phyloP scores from a whole-genome alignment of 306 rosid genomes.

The Vachellia collinsii region DNA sequence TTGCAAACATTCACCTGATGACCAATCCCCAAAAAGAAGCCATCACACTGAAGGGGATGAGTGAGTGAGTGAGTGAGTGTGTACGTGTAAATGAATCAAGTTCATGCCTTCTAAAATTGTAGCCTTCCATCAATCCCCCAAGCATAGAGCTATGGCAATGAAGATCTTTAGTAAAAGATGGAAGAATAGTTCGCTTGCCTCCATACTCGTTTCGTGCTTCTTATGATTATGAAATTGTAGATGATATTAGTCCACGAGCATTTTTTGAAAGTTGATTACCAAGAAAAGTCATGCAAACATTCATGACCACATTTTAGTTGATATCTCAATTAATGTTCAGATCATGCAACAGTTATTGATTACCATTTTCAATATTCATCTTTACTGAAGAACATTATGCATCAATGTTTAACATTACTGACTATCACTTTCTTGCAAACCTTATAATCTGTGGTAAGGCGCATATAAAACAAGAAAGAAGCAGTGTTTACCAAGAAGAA shows the following conservation, averaged over 20 bases:
- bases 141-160: not conserved
- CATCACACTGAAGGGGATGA: not conserved
- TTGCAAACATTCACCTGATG: conserved; percentile 8
- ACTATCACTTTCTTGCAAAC: conserved; percentile 18
- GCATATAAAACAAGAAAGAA: conserved; percentile 36
- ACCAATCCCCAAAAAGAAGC: conserved; percentile 27
- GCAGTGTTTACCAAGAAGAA: conserved; percentile 70
- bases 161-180: not conserved
- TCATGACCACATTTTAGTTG: not conserved
- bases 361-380: not conserved
- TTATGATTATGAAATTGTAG: not conserved
- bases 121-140: not conserved
- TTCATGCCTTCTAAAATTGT: not conserved
- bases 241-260: not conserved
- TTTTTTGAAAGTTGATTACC: not conserved
- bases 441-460: conserved; percentile 11
- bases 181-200: not conserved
- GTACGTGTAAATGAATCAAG: conserved; percentile 29
- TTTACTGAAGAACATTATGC: not conserved
- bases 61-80: not conserved
- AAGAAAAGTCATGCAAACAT: not conserved
- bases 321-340: not conserved
- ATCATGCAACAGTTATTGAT: conserved; percentile 1
- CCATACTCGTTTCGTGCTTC: not conserved
- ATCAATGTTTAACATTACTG: not conserved